Evolutionary conservation across 1,284 basidiomycete genomes (phyloP), one percentile per base, ranked within the genome.

Genomic region (Athelia sp.): DNA sequence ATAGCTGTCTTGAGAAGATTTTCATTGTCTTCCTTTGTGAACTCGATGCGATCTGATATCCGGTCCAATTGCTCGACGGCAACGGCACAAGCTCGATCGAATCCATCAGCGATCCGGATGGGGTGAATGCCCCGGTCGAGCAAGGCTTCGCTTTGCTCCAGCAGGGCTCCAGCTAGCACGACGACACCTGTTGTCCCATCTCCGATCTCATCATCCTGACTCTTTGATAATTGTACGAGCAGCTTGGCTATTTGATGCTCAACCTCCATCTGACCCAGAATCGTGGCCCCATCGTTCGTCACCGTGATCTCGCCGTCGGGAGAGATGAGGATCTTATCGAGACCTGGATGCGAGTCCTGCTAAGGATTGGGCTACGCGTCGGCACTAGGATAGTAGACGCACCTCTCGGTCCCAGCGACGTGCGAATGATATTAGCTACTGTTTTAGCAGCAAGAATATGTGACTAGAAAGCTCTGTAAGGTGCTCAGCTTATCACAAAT

Each of bases 161-260:
- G 74, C 22, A 99, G 77, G 19, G 97, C 97, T 55, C 96, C 96
- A 29, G 96, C 97, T 52, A 99, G 87, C 1, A 99, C 96, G 58
- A 98, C 96, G 53, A 99, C 96, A 69, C 96, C 97, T 31, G 96
- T 99, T 10, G 96, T 99, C 50, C 96, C 97, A 71, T 99, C 96
- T 45, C 97, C 96, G 67, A 99, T 97, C 75, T 99, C 96, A 69
- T 98, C 95, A 66, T 99, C 96, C 74, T 99, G 96, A 63, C 90
- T 94, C 74, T 95, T 95, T 45, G 92, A 95, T 43, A 98, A 78
- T 67, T 99, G 93, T 10, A 99, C 96, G 36, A 99, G 81, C 42
- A 99, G 81, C 72, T 97, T 98, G 52, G 96, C 96, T 63, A 99
- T 96, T 71, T 97, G 95, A 66, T 98, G 95, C 63, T 99, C 96